phyloP scores from a whole-genome alignment of 345 rosid genomes.

The Aquilaria yunnanensis region DNA sequence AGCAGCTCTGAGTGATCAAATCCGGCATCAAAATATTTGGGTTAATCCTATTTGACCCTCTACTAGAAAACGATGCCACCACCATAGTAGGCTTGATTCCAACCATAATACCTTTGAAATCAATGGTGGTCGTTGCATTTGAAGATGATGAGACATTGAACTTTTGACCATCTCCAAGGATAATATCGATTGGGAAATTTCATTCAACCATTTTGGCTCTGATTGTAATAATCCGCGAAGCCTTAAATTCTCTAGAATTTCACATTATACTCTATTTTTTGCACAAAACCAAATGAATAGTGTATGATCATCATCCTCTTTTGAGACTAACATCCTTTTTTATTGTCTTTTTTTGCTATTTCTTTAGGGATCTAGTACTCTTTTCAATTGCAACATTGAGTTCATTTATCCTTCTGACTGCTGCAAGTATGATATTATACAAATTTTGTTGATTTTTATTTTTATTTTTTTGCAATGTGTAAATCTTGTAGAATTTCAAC shows the following conservation, averaged over 20 bases:
- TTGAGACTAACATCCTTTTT: conserved; percentile 86
- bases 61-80: conserved; percentile 74
- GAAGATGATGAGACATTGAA: conserved; percentile 30
- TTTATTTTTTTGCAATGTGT: conserved; percentile 1
- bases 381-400: neutral
- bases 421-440: neutral
- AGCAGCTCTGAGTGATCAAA: conserved; percentile 44
- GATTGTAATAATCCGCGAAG: conserved; percentile 70
- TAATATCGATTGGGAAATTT: conserved; percentile 59
- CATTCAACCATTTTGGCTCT: conserved; percentile 77
- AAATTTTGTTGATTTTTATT: conserved; percentile 6
- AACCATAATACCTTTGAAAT: conserved; percentile 60
- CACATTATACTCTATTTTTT: too few species aligned
- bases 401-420: neutral
- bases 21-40: conserved; percentile 78
- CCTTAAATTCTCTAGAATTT: conserved; percentile 9
- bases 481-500: conserved; percentile 51
- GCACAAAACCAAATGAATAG: too few species aligned
- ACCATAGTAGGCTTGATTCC: conserved; percentile 80
- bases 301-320: neutral
- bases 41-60: conserved; percentile 70
- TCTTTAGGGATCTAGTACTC: conserved; percentile 76
- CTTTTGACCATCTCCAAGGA: conserved; percentile 52
- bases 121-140: conserved; percentile 47
- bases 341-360: conserved; percentile 93